Conservation (phyloP, 202 grass and related monocot genomes). For the Carex sylvatica region DNA sequence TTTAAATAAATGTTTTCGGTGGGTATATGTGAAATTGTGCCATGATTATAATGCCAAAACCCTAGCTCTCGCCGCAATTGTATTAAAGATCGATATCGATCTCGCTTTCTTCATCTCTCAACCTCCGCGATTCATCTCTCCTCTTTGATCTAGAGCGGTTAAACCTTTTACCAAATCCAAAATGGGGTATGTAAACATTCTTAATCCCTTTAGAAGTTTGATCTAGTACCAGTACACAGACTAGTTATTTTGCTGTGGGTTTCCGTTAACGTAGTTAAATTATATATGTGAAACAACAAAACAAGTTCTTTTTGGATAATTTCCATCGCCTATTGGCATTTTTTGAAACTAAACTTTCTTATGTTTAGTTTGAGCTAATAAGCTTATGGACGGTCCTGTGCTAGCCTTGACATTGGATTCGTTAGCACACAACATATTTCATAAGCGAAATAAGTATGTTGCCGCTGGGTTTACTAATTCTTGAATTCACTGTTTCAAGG, state of each 20-base stretch:
- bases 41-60: not conserved
- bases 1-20: too few species aligned
- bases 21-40: too few species aligned
- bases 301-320: too few species aligned
- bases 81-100: too few species aligned
- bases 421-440: slow-evolving; percentile 36
- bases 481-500: slow-evolving; percentile 3
- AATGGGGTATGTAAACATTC: not conserved
- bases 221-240: not conserved
- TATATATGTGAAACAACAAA: too few species aligned
- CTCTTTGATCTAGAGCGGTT: not conserved
- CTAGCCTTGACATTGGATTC: slow-evolving; percentile 28
- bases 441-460: slow-evolving; percentile 33
- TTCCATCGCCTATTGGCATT: too few species aligned
- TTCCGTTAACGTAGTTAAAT: not conserved
- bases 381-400: slow-evolving; percentile 40
- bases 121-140: not conserved
- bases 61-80: slow-evolving; percentile 2
- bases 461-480: not conserved
- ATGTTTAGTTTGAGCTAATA: not conserved
- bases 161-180: not conserved
- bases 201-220: not conserved
- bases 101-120: not conserved
- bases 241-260: not conserved
- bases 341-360: not conserved